Conservation (phyloP, 495 filamentous ascomycete species). For the Hypoxylon lienhwacheense region DNA sequence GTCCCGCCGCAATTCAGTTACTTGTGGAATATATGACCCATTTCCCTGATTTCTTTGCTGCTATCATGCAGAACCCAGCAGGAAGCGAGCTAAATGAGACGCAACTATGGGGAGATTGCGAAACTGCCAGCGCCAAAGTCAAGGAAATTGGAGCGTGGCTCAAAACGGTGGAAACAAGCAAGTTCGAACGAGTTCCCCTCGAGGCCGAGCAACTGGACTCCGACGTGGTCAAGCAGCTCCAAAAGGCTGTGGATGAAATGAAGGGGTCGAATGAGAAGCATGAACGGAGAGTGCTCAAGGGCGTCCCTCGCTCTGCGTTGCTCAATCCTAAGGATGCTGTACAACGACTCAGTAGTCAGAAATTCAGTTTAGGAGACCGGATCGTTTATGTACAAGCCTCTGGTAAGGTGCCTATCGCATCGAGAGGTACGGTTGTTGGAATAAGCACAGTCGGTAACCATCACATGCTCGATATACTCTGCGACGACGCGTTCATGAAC, state of each 20-base stretch:
- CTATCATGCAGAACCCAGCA: conserved; percentile 67
- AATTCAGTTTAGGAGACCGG: conserved; percentile 83
- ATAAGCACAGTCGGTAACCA: conserved; percentile 81
- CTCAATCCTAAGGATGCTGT: conserved; percentile 91
- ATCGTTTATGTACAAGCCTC: conserved; percentile 91
- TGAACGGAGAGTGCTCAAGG: conserved; percentile 67
- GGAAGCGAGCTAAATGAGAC: conserved; percentile 60
- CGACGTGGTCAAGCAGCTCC: conserved; percentile 79
- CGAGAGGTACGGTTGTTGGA: conserved; percentile 87
- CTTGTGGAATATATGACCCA: conserved; percentile 85
- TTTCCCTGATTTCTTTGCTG: conserved; percentile 93
- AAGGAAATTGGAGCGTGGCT: conserved; percentile 92
- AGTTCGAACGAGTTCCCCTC: conserved; percentile 88
- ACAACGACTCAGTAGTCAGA: conserved; percentile 82
- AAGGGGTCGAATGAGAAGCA: conserved; percentile 47
- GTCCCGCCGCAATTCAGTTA: conserved; percentile 76
- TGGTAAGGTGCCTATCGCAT: conserved; percentile 92
- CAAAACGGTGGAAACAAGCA: conserved; percentile 83
- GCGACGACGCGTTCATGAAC: conserved; percentile 93
- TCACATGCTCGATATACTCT: conserved; percentile 85
- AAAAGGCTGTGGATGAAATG: conserved; percentile 67
- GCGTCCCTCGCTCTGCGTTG: conserved; percentile 82
- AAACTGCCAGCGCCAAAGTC: conserved; percentile 64
- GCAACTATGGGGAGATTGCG: conserved; percentile 79
- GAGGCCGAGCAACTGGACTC: conserved; percentile 96